These are phyloP conservation scores for Telopea speciosissima DNA, from an alignment of 177 flowering plant genomes.

Conservation along the genomic window DNA sequence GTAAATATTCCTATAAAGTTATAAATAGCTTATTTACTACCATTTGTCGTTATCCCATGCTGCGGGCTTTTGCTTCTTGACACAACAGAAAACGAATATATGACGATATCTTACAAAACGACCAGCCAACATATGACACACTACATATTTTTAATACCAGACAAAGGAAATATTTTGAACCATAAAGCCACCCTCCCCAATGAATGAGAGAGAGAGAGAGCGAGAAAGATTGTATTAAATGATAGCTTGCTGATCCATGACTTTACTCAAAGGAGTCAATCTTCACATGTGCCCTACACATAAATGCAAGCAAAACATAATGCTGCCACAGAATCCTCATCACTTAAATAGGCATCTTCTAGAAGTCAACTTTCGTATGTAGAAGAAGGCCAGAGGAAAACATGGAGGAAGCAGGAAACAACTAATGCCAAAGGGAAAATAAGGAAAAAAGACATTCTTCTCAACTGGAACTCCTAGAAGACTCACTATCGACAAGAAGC, in stretches of 20 bases:
- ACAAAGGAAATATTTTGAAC: not conserved
- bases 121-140: not conserved
- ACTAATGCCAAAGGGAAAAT: not conserved
- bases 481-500: not conserved
- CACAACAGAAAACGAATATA: not conserved
- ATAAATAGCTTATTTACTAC: no score
- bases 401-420: not conserved
- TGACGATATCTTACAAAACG: not conserved
- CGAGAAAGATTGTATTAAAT: not conserved
- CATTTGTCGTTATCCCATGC: not conserved
- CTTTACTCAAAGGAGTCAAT: not conserved
- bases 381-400: not conserved
- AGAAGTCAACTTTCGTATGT: not conserved
- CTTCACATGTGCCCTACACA: not conserved
- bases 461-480: not conserved
- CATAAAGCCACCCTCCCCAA: not conserved
- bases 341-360: not conserved
- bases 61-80: not conserved
- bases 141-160: not conserved
- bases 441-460: not conserved
- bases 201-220: not conserved
- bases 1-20: no score
- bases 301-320: no score
- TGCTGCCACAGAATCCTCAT: not conserved
- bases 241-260: not conserved